Evolutionary conservation across 352 stramenopile species (phyloP), one percentile per base, ranked within the genome.

Genomic region (Thalassiosira exigua): DNA sequence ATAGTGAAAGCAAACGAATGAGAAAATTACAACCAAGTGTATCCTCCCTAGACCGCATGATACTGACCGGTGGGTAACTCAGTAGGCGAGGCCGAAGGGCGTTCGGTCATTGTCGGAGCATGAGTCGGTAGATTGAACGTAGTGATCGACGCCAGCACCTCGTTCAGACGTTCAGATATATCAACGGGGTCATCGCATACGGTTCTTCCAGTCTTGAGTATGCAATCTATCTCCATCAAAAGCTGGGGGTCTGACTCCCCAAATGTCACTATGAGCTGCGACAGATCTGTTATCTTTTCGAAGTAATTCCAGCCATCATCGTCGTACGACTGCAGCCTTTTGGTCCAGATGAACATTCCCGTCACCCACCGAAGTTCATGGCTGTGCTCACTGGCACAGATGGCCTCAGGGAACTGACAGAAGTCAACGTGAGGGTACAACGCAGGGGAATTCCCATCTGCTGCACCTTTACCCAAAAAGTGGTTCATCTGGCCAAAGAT

Each of bases 261-360:
- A 44, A 14, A 14, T 44, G 36, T 14, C 36, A 44, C 7, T 14
- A 44, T 14, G 7, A 7, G 7, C 7, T 7, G 14, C 36, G 36
- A 7, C 36, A 83, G 86, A 9, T 62, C 80, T 19, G 68, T 57
- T 3, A 89, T 58, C 44, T 81, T 52, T n/a, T 75, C 42, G 17
- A 89, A 64, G 48, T 89, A 89, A 60, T 80, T 83, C 73, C 82
- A 89, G 17, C 78, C 82, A 26, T 46, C 69, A 27, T 66, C 56
- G n/a, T 88, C 74, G 36, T 88, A 84, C 11, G 52, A 21, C 61
- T 88, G 76, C 4, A 86, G 64, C 56, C 66, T 29, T 30, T 69
- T 56, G 7, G 86, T 61, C 81, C 81, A 88, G 39, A 84, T 86
- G 51, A 88, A 88, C 19, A 88, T 79, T 61, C 81, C 81, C 27